phyloP scores from a whole-genome alignment of 2,329 filamentous ascomycete genomes.

The Colletotrichum costaricense region DNA sequence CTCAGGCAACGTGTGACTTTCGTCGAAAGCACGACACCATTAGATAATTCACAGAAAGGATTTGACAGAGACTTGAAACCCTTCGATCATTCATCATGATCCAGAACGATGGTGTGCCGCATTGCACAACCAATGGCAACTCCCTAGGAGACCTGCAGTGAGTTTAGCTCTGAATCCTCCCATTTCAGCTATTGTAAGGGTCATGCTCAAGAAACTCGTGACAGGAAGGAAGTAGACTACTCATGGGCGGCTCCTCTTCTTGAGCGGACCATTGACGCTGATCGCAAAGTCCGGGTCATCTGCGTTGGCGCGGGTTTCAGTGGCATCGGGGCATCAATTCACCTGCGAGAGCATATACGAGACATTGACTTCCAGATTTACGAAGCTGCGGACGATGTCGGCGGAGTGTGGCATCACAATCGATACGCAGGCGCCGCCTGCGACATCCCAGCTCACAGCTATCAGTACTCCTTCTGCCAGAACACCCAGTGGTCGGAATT shows the following conservation, averaged over 20 bases:
- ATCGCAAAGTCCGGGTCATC: background rate
- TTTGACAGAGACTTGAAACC: background rate
- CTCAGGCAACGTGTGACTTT: too few species aligned
- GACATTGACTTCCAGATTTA: slow-evolving; percentile 40
- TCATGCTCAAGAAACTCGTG: background rate
- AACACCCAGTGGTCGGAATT: slow-evolving; percentile 17
- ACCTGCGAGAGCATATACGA: background rate
- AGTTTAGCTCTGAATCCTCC: background rate
- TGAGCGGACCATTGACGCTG: background rate
- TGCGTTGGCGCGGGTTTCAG: slow-evolving; percentile 1
- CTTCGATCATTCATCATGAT: background rate
- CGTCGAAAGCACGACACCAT: too few species aligned
- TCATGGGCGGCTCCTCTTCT: background rate
- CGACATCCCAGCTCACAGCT: slow-evolving; percentile 39
- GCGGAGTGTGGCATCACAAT: slow-evolving; percentile 40
- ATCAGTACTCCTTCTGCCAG: slow-evolving; percentile 30
- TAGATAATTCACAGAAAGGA: background rate
- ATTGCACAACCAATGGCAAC: background rate
- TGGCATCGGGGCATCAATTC: background rate
- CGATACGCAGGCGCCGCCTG: slow-evolving; percentile 38
- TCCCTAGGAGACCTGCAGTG: background rate
- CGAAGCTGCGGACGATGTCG: slow-evolving; percentile 40
- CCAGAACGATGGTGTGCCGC: background rate
- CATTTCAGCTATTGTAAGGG: background rate
- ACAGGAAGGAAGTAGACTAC: background rate